These are phyloP conservation scores for Cercophora sp. DNA, from an alignment of 495 filamentous ascomycete species.

Conservation along the genomic window DNA sequence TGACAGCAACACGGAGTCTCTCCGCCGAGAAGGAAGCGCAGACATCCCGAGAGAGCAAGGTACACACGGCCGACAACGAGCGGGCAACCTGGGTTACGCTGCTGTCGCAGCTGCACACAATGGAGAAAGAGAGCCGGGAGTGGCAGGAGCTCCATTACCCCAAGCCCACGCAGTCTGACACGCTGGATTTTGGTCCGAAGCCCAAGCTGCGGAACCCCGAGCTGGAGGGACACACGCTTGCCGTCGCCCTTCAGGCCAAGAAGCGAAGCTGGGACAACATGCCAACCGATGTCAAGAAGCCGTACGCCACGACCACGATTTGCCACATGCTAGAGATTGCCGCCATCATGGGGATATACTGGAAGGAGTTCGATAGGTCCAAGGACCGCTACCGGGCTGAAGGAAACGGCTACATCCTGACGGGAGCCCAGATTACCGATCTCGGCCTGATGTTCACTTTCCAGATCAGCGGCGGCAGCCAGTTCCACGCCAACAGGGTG, in stretches of 20 bases:
- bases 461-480: slow-evolving; percentile 36
- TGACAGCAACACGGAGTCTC: slow-evolving; percentile 28
- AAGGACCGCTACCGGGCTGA: slow-evolving; percentile 45
- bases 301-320: slow-evolving; percentile 47
- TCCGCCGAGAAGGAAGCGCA: slow-evolving; percentile 14
- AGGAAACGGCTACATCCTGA: slow-evolving; percentile 49
- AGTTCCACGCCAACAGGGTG: slow-evolving; percentile 40
- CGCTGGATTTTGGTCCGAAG: too few species aligned
- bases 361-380: slow-evolving; percentile 45
- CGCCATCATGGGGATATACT: slow-evolving; percentile 48
- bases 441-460: slow-evolving; percentile 47
- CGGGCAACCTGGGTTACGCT: slow-evolving; percentile 44
- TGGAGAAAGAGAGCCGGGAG: slow-evolving; percentile 38
- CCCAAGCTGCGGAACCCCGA: not conserved
- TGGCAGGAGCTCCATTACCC: slow-evolving; percentile 35
- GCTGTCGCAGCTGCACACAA: slow-evolving; percentile 39
- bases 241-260: slow-evolving; percentile 44
- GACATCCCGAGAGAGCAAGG: slow-evolving; percentile 21
- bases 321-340: slow-evolving; percentile 49
- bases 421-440: slow-evolving; percentile 37
- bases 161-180: too few species aligned
- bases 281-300: slow-evolving; percentile 42
- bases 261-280: slow-evolving; percentile 49
- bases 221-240: slow-evolving; percentile 32
- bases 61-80: slow-evolving; percentile 47